Evolutionary conservation across 257 asterid genomes (phyloP).

Genomic region (Nicotiana knightiana): DNA sequence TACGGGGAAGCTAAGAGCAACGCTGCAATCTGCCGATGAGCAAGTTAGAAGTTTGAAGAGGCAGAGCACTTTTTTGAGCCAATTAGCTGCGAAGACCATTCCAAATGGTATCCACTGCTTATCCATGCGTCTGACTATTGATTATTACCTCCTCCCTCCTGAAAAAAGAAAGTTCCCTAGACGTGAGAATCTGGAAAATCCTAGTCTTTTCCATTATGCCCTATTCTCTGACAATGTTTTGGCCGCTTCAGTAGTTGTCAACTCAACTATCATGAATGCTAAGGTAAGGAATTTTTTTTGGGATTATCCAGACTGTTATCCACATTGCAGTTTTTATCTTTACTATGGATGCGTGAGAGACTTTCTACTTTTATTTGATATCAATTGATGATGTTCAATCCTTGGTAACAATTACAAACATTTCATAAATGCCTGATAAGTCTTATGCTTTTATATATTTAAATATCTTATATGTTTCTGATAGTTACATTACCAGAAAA

Average conservation of each 20-base stretch:
- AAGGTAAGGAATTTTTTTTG: slow-evolving; percentile 43
- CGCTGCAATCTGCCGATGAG: slow-evolving; percentile 95
- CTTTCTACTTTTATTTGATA: neutral
- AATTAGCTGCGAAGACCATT: slow-evolving; percentile 91
- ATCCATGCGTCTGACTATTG: slow-evolving; percentile 87
- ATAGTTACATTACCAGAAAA: neutral
- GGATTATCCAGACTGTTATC: neutral
- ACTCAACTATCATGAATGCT: slow-evolving; percentile 81
- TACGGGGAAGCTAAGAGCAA: slow-evolving; percentile 89
- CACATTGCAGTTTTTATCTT: neutral
- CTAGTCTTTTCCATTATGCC: slow-evolving; percentile 84
- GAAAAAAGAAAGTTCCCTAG: slow-evolving; percentile 79
- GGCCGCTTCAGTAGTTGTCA: slow-evolving; percentile 97
- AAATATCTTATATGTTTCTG: neutral
- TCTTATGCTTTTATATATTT: neutral
- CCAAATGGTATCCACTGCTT: slow-evolving; percentile 95
- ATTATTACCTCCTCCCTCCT: slow-evolving; percentile 76
- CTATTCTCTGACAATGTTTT: slow-evolving; percentile 95
- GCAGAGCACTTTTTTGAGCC: slow-evolving; percentile 97
- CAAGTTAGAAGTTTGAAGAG: slow-evolving; percentile 92
- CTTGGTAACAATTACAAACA: neutral
- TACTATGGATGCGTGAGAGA: neutral
- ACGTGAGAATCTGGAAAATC: slow-evolving; percentile 82
- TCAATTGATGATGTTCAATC: neutral
- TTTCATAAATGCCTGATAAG: neutral